Conservation (phyloP, 1,284 basidiomycete species). For the Sanghuangporus baumii region DNA sequence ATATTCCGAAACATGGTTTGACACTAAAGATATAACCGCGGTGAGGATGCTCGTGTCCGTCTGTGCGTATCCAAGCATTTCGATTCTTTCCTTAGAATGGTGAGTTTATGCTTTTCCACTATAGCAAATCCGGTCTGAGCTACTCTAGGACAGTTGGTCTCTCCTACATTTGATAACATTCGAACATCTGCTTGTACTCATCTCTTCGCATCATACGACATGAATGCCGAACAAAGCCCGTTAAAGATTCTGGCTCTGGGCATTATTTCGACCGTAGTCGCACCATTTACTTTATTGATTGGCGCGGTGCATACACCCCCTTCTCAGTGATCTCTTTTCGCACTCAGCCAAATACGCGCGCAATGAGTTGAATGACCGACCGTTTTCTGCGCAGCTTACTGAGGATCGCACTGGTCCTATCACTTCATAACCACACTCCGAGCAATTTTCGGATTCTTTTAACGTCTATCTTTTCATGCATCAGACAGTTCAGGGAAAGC, state of each 20-base stretch:
- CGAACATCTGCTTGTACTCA: constrained; percentile 49
- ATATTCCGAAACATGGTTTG: constrained; percentile 75
- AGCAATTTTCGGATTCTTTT: constrained; percentile 43
- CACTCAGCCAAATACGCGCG: background rate
- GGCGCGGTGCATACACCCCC: constrained; percentile 59
- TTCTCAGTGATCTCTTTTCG: constrained; percentile 39
- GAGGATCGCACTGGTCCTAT: constrained; percentile 49
- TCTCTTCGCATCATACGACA: no score
- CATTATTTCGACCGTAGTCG: constrained; percentile 57
- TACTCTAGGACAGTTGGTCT: constrained; percentile 64
- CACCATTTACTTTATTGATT: constrained; percentile 54
- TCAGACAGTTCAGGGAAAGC: background rate
- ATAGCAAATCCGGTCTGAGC: constrained; percentile 59
- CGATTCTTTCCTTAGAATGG: background rate
- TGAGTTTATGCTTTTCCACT: background rate
- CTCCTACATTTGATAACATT: constrained; percentile 49
- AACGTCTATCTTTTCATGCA: background rate
- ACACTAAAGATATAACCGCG: constrained; percentile 64
- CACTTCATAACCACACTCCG: constrained; percentile 50
- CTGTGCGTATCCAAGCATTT: constrained; percentile 32
- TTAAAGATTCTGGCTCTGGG: constrained; percentile 61
- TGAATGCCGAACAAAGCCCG: background rate
- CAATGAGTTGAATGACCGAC: background rate
- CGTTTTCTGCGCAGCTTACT: constrained; percentile 4
- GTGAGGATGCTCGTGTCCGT: constrained; percentile 75